phyloP scores from a whole-genome alignment of 2,329 filamentous ascomycete genomes.

The Pseudogymnoascus sp. region DNA sequence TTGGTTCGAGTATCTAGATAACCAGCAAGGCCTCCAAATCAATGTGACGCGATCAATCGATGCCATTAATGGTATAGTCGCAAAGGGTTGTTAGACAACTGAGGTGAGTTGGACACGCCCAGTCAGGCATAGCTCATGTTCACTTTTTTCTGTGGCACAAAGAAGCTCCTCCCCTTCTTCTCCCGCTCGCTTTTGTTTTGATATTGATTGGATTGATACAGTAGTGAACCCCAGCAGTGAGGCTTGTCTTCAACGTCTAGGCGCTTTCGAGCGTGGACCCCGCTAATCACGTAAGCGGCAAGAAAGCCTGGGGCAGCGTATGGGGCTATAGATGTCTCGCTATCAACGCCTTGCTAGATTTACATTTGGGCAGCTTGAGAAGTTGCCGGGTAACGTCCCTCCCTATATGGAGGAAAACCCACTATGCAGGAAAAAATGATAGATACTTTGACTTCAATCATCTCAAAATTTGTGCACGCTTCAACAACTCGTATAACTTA shows the following conservation, averaged over 20 bases:
- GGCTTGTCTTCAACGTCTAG: not conserved
- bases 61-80: slow-evolving; percentile 13
- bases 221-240: not conserved
- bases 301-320: not conserved
- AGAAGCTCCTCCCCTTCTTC: not conserved
- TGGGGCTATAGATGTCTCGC: not conserved
- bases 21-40: slow-evolving; percentile 9
- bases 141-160: not conserved
- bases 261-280: not conserved
- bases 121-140: not conserved
- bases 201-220: not conserved
- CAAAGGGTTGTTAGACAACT: not conserved
- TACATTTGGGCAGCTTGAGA: not conserved
- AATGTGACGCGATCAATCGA: slow-evolving; percentile 14
- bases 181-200: not conserved
- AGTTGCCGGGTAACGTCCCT: not conserved
- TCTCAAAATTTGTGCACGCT: too few species aligned
- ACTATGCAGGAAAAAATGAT: too few species aligned
- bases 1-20: slow-evolving; percentile 14
- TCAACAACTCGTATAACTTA: too few species aligned
- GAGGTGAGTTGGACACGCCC: not conserved
- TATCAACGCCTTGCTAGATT: not conserved
- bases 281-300: not conserved
- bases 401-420: too few species aligned
- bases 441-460: too few species aligned